Base-by-base conservation (phyloP, 805 yeast species). In the Wickerhamiella sorbophila region DNA sequence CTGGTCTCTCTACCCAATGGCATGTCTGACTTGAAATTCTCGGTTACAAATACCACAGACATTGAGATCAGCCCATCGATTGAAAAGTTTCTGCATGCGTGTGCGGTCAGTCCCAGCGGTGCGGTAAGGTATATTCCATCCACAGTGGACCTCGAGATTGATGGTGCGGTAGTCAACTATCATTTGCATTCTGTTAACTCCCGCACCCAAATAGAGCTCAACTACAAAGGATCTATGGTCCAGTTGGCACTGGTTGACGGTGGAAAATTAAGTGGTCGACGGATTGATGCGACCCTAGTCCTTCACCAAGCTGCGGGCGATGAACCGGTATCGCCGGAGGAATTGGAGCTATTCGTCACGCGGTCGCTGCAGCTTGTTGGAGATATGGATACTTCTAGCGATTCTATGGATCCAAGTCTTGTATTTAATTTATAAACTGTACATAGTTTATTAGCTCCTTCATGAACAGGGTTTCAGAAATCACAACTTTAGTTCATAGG, bases 191-290 rank as follows among this genome's bases (percentile, higher is more conserved):
- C 61, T 40, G 52, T 67, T 47, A 48, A 60, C n/a, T 64, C 66
- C 52, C 56, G 75, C 36, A 63, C 69, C 8, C 71, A 69, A 45
- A 52, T 71, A 29, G 69, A 66, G 39, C 62, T 71, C 43, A 46
- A 55, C n/a, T 64, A 53, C 41, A 58, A 58, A 12, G 63, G 59
- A 8, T 39, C 34, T 12, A 39, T 55, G 21, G 56, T 71, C 16
- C 74, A 71, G 46, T 62, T 64, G 41, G 61, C 68, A 33, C 53
- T 65, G 15, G 58, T 71, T 15, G 79, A 75, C 51, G 77, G 78
- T n/a, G 80, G 79, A 3, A 56, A 65, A 5, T 59, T 72, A 36
- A 79, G 78, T 10, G 80, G 80, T 1, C 60, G 75, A 44, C 58
- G 64, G 20, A 46, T 62, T 6, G 80, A 75, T 53, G 64, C 72